phyloP scores from a whole-genome alignment of 768 basidiomycete species.

The Leucocoprinus sp. region DNA sequence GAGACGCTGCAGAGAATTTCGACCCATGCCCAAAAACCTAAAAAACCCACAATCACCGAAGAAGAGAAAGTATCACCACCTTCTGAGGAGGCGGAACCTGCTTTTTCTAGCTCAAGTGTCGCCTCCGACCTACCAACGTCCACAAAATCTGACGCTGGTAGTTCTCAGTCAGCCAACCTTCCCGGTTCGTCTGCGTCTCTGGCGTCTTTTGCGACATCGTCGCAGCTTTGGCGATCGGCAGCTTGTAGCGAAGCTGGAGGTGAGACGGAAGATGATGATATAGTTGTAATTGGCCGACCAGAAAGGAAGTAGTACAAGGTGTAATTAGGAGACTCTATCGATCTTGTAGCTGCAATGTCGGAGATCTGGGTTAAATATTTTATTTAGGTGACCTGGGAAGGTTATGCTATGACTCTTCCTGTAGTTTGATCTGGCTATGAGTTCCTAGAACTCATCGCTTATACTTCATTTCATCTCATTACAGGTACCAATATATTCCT shows the following conservation, averaged over 20 bases:
- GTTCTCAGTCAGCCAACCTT: constrained; percentile 2
- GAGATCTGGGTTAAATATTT: constrained; percentile 1
- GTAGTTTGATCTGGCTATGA: neutral
- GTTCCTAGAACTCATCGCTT: neutral
- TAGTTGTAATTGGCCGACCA: constrained; percentile 70
- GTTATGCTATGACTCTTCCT: too few relatives aligned
- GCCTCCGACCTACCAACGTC: constrained; percentile 4
- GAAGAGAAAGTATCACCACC: neutral
- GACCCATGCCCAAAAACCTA: constrained; percentile 36
- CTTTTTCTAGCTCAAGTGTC: constrained; percentile 2
- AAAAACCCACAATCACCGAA: constrained; percentile 6
- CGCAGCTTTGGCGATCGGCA: constrained; percentile 21
- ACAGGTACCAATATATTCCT: neutral
- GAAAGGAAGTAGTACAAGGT: constrained; percentile 5
- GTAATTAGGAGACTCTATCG: too few relatives aligned
- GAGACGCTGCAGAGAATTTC: constrained; percentile 73
- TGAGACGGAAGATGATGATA: constrained; percentile 80
- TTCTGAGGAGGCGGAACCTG: constrained; percentile 1
- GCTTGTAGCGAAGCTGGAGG: constrained; percentile 54
- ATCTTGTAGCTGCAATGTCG: constrained; percentile 2
- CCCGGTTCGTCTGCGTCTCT: constrained; percentile 26
- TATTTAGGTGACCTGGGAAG: too few relatives aligned
- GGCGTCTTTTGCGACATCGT: constrained; percentile 23
- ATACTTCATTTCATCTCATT: neutral
- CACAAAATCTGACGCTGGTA: neutral